phyloP scores from a whole-genome alignment of 352 stramenopile species.

The Stramenopiles sp. region DNA sequence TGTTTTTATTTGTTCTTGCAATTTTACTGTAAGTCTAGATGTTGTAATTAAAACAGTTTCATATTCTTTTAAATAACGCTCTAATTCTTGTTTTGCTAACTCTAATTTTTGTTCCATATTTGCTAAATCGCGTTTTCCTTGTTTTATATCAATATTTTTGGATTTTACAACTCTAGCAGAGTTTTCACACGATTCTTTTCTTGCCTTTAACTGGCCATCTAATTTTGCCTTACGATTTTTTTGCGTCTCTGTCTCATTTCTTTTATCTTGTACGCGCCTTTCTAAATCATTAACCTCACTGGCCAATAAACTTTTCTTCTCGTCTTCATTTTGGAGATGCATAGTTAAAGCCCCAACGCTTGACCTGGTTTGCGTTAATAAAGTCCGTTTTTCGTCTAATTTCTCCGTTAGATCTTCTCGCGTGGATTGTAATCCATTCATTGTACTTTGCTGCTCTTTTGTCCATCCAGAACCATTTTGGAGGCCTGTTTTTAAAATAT shows the following conservation, averaged over 20 bases:
- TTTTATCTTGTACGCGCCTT: neutral
- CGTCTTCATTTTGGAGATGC: neutral
- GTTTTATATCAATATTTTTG: neutral
- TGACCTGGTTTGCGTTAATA: neutral
- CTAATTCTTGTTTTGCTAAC: neutral
- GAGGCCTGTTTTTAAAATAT: neutral
- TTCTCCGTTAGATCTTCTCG: neutral
- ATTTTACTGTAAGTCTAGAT: neutral
- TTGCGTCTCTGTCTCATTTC: neutral
- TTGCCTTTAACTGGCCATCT: neutral
- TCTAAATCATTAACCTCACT: neutral
- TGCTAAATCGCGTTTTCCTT: neutral
- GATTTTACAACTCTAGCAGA: neutral
- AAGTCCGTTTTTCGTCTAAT: neutral
- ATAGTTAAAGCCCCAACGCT: neutral
- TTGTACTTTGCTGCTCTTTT: neutral
- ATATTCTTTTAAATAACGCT: neutral
- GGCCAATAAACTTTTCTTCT: neutral
- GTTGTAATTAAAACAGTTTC: neutral
- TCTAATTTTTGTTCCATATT: neutral
- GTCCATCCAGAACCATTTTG: conserved; percentile 3
- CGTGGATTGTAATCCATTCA: neutral
- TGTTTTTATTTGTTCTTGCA: neutral
- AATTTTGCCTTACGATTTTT: neutral
- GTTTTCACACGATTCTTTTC: neutral